These are phyloP conservation scores for Russula vinacea DNA, from an alignment of 768 basidiomycete genomes.

Conservation along the genomic window DNA sequence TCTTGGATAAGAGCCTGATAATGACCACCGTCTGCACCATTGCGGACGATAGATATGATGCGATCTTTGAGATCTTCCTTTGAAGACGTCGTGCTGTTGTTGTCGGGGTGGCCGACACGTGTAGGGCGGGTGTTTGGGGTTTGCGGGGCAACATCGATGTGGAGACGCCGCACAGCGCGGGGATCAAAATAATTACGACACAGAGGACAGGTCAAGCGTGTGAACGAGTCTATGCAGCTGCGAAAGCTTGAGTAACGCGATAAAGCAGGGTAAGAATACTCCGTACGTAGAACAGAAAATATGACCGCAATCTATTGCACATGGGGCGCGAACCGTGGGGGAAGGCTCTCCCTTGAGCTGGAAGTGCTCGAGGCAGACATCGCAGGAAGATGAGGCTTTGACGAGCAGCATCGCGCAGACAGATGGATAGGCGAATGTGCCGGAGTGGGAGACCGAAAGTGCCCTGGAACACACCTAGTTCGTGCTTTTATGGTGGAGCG, in stretches of 20 bases:
- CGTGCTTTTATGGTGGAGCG: conserved; percentile 26
- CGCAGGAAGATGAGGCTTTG: conserved; percentile 33
- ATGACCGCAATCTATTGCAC: conserved; percentile 34
- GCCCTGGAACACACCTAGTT: conserved; percentile 27
- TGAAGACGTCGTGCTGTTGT: conserved; percentile 7
- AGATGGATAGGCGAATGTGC: conserved; percentile 14
- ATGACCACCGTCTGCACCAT: conserved; percentile 27
- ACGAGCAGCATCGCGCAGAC: conserved; percentile 31
- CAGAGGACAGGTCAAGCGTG: conserved; percentile 27
- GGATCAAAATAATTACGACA: conserved; percentile 28
- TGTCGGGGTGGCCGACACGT: conserved; percentile 11
- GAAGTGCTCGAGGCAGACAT: conserved; percentile 34
- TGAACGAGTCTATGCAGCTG: conserved; percentile 27
- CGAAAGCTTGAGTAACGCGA: conserved; percentile 2
- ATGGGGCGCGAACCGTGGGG: conserved; percentile 24
- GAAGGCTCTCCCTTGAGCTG: conserved; percentile 26
- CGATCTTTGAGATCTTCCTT: conserved; percentile 27
- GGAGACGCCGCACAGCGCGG: conserved; percentile 26
- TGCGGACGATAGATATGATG: conserved; percentile 27
- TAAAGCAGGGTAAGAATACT: conserved; percentile 6
- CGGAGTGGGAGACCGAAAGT: conserved; percentile 24
- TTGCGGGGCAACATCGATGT: conserved; percentile 24
- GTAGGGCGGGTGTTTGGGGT: conserved; percentile 18
- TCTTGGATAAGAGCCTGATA: conserved; percentile 29
- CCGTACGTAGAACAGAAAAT: conserved; percentile 31